These are phyloP conservation scores for Orychophragmus violaceus DNA, from an alignment of 345 rosid species.

Conservation along the genomic window DNA sequence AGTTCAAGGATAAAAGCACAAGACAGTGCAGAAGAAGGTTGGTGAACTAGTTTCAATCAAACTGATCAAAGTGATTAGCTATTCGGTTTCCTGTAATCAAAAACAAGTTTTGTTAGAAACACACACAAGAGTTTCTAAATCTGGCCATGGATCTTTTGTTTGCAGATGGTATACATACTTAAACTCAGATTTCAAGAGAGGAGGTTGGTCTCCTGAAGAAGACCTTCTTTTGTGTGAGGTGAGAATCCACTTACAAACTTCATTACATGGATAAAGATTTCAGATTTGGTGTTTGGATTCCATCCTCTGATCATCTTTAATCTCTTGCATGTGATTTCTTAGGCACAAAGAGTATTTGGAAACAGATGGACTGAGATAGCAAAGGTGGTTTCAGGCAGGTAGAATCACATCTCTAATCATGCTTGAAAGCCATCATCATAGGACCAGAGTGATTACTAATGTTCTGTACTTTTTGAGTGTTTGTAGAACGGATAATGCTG, in stretches of 20 bases:
- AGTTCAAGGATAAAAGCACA: no score
- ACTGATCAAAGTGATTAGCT: background rate
- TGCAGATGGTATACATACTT: conserved; percentile 90
- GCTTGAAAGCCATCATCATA: background rate
- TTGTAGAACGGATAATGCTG: conserved; percentile 93
- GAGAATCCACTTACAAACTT: background rate
- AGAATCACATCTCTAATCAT: conserved; percentile 14
- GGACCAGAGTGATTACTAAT: background rate
- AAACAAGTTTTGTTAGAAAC: background rate
- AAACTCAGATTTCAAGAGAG: no score
- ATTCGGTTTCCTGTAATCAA: background rate
- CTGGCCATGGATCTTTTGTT: background rate
- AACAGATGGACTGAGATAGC: conserved; percentile 98
- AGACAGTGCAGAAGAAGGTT: conserved; percentile 97
- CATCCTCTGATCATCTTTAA: background rate
- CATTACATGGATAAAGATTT: background rate
- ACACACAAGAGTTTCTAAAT: background rate
- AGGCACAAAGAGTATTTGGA: conserved; percentile 87
- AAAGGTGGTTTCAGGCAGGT: conserved; percentile 99
- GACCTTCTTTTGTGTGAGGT: conserved; percentile 92
- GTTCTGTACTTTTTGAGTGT: background rate
- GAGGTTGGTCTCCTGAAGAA: conserved; percentile 95
- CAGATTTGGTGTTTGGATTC: background rate
- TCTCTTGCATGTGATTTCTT: background rate
- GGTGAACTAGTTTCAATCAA: conserved; percentile 2